These are phyloP conservation scores for Atkinsonella hypoxylon DNA, from an alignment of 2,329 filamentous ascomycete species.

Conservation along the genomic window DNA sequence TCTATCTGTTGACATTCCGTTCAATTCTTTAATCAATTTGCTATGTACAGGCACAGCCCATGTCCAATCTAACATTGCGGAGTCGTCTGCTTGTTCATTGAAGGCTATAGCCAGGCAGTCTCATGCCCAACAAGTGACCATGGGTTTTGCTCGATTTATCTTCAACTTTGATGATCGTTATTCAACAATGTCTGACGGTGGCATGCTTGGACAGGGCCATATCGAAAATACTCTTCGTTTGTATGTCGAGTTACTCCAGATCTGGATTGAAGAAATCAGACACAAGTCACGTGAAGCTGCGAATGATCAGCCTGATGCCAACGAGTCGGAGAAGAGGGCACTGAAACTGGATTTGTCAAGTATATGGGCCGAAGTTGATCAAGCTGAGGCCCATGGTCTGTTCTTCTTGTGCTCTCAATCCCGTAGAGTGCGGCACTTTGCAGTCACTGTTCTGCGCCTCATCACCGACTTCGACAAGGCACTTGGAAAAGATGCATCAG, in stretches of 20 bases:
- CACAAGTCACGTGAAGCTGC: slow-evolving; percentile 68
- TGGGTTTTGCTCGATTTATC: slow-evolving; percentile 93
- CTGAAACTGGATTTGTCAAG: slow-evolving; percentile 75
- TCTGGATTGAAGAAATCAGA: slow-evolving; percentile 96
- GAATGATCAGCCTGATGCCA: slow-evolving; percentile 51
- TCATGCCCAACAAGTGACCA: slow-evolving; percentile 89
- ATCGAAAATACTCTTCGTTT: slow-evolving; percentile 88
- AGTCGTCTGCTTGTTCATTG: slow-evolving; percentile 81
- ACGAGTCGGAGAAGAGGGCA: slow-evolving; percentile 54
- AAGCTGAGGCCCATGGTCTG: slow-evolving; percentile 89
- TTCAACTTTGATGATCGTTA: slow-evolving; percentile 98
- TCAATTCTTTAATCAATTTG: slow-evolving; percentile 87
- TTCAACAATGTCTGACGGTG: slow-evolving; percentile 94
- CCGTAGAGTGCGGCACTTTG: slow-evolving; percentile 74
- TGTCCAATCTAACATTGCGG: slow-evolving; percentile 82
- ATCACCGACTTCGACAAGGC: slow-evolving; percentile 91
- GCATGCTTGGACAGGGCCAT: slow-evolving; percentile 85
- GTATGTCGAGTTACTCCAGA: slow-evolving; percentile 86
- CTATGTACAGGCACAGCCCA: slow-evolving; percentile 95
- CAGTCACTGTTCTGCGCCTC: slow-evolving; percentile 81
- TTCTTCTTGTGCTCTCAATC: slow-evolving; percentile 98
- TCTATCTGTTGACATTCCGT: slow-evolving; percentile 77
- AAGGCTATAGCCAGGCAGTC: slow-evolving; percentile 92
- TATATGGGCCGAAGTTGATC: slow-evolving; percentile 87
- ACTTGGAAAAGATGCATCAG: slow-evolving; percentile 53